A percentile compares a stretch with the other conserved stretches of the same genome.
These are phyloP conservation scores for Nemania diffusa DNA, from an alignment of 2,329 filamentous ascomycete species.

Conservation along the genomic window DNA sequence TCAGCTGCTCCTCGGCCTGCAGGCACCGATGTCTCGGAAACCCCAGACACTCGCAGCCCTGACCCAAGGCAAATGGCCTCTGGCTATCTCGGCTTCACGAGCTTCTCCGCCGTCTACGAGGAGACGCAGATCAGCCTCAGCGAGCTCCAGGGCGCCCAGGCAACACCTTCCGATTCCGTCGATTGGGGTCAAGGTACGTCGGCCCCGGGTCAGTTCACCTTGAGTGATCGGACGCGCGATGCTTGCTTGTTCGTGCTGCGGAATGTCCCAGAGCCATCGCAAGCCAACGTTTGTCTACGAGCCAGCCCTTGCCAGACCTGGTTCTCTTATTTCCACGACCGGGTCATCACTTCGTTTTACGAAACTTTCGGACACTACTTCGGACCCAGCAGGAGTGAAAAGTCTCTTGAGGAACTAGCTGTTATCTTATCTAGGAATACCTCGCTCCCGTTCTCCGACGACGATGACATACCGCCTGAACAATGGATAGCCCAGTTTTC, in stretches of 20 bases:
- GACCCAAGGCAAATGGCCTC: slow-evolving; percentile 34
- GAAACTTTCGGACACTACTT: slow-evolving; percentile 48
- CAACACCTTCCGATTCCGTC: slow-evolving; percentile 25
- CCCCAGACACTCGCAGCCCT: slow-evolving; percentile 29
- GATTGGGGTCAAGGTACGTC: slow-evolving; percentile 14
- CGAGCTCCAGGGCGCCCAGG: slow-evolving; percentile 45
- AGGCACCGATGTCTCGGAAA: slow-evolving; percentile 12
- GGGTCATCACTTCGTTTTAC: slow-evolving; percentile 50
- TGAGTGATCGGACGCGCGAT: slow-evolving; percentile 48
- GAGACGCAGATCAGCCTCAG: slow-evolving; percentile 55
- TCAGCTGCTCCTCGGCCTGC: neutral
- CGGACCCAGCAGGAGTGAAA: slow-evolving; percentile 36
- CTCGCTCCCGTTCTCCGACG: slow-evolving; percentile 50
- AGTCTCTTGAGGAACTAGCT: slow-evolving; percentile 52
- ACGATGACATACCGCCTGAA: slow-evolving; percentile 49
- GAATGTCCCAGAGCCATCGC: slow-evolving; percentile 48
- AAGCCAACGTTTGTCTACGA: slow-evolving; percentile 41
- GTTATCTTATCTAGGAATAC: slow-evolving; percentile 54
- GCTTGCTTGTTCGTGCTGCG: slow-evolving; percentile 53
- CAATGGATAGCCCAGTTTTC: slow-evolving; percentile 55
- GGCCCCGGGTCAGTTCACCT: slow-evolving; percentile 22
- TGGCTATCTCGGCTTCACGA: slow-evolving; percentile 60
- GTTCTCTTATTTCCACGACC: slow-evolving; percentile 45
- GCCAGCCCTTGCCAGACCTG: slow-evolving; percentile 48
- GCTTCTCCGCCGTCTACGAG: slow-evolving; percentile 55